A percentile compares a stretch with the other conserved stretches of the same genome.
Evolutionary conservation across 129 eudicot genomes (phyloP).

Genomic region (Helianthus tuberosus): DNA sequence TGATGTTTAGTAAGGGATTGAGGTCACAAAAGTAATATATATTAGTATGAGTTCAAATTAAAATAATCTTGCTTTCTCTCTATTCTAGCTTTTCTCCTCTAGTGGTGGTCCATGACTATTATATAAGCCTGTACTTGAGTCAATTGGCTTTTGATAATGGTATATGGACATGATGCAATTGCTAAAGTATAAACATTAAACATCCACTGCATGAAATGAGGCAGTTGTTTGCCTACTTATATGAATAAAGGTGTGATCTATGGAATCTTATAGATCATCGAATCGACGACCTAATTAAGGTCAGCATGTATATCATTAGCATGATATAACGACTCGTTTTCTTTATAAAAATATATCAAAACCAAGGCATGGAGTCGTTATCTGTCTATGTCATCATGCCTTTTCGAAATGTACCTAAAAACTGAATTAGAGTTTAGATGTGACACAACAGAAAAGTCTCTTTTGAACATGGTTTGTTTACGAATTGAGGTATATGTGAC

Average conservation of each 20-base stretch:
- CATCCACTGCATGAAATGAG: not conserved
- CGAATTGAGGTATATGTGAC: slow-evolving; percentile 10
- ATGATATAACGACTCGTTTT: not conserved
- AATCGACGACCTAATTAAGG: slow-evolving; percentile 19
- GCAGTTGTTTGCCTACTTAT: slow-evolving; percentile 7
- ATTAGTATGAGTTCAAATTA: slow-evolving; percentile 18
- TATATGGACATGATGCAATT: not conserved
- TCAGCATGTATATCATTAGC: not conserved
- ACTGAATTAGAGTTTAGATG: not conserved
- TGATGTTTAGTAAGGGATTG: not conserved
- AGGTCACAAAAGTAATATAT: not conserved
- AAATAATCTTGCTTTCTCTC: slow-evolving; percentile 15
- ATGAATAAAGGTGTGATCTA: slow-evolving; percentile 3
- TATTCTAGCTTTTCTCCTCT: slow-evolving; percentile 10
- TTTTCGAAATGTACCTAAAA: slow-evolving; percentile 4
- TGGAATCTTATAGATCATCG: slow-evolving; percentile 6
- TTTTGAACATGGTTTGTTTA: slow-evolving; percentile 18
- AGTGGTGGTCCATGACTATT: slow-evolving; percentile 36
- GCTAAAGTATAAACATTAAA: not conserved
- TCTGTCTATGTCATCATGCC: slow-evolving; percentile 1
- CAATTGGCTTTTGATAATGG: slow-evolving; percentile 4
- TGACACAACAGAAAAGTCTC: not conserved
- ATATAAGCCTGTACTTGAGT: not conserved
- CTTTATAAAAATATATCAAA: slow-evolving; percentile 1
- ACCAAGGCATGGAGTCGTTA: slow-evolving; percentile 7